phyloP scores from a whole-genome alignment of 2,329 filamentous ascomycete species.

The Paracorniculantispora psalliotae region DNA sequence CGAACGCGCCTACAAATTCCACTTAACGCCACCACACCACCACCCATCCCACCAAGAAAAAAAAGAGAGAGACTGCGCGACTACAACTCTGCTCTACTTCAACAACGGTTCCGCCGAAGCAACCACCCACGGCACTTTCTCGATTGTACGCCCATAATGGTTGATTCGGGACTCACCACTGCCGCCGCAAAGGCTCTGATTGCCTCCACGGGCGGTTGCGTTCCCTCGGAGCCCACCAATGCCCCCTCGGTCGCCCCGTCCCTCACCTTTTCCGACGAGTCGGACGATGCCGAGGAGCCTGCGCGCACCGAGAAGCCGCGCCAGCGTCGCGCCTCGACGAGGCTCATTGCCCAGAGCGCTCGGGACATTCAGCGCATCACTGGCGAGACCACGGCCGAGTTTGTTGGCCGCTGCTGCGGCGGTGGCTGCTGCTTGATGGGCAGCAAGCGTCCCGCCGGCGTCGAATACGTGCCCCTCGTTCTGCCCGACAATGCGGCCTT shows the following conservation, averaged over 20 bases:
- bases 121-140: neutral
- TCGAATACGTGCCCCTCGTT: slow-evolving; percentile 49
- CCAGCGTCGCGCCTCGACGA: slow-evolving; percentile 62
- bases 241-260: slow-evolving; percentile 52
- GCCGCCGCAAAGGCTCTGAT: slow-evolving; percentile 35
- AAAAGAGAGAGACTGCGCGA: slow-evolving; percentile 5
- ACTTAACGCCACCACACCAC: slow-evolving; percentile 12
- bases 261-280: slow-evolving; percentile 58
- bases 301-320: slow-evolving; percentile 41
- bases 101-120: neutral
- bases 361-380: slow-evolving; percentile 60
- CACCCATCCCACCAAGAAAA: neutral
- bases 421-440: slow-evolving; percentile 58
- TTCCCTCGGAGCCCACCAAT: slow-evolving; percentile 39
- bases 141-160: slow-evolving; percentile 23
- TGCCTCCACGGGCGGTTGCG: slow-evolving; percentile 35
- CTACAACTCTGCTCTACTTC: neutral
- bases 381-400: slow-evolving; percentile 56
- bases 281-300: slow-evolving; percentile 52
- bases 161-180: slow-evolving; percentile 21
- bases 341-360: slow-evolving; percentile 59
- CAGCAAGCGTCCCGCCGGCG: slow-evolving; percentile 37
- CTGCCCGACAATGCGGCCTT: slow-evolving; percentile 82
- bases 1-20: slow-evolving; percentile 8
- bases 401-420: slow-evolving; percentile 60